Evolutionary conservation across 176 grass and related monocot genomes (phyloP).

Genomic region (Dendrocalamus sinicus): DNA sequence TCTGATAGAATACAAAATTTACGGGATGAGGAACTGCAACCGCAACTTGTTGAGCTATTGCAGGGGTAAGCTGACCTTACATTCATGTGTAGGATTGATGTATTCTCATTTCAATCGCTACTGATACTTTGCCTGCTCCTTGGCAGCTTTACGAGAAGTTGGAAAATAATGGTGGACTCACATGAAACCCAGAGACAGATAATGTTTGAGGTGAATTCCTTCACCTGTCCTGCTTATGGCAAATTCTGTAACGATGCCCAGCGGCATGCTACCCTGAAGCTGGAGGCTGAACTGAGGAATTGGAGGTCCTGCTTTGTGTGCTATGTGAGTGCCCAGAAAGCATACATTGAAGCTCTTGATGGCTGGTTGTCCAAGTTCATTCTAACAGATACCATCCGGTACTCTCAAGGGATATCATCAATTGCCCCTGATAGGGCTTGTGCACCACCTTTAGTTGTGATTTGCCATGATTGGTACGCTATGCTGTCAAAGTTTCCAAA

Average conservation of each 20-base stretch:
- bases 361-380: slow-evolving; percentile 93
- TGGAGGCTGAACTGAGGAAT: slow-evolving; percentile 84
- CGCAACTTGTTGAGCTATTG: slow-evolving; percentile 85
- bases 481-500: slow-evolving; percentile 60
- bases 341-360: slow-evolving; percentile 81
- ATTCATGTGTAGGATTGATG: not conserved
- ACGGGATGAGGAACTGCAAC: slow-evolving; percentile 87
- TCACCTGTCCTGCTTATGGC: slow-evolving; percentile 91
- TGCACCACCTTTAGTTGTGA: slow-evolving; percentile 63
- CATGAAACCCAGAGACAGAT: slow-evolving; percentile 97
- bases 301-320: slow-evolving; percentile 83
- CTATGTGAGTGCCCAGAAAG: slow-evolving; percentile 74
- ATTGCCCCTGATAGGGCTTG: slow-evolving; percentile 43
- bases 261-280: slow-evolving; percentile 78
- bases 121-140: slow-evolving; percentile 24
- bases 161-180: slow-evolving; percentile 91
- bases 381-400: slow-evolving; percentile 64
- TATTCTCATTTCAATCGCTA: not conserved
- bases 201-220: slow-evolving; percentile 93
- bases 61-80: slow-evolving; percentile 68
- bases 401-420: slow-evolving; percentile 63
- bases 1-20: slow-evolving; percentile 86
- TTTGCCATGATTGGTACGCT: slow-evolving; percentile 72
- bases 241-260: slow-evolving; percentile 90
- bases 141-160: slow-evolving; percentile 71